phyloP scores from a whole-genome alignment of 805 yeast species.

The Candida coquimbonensis region DNA sequence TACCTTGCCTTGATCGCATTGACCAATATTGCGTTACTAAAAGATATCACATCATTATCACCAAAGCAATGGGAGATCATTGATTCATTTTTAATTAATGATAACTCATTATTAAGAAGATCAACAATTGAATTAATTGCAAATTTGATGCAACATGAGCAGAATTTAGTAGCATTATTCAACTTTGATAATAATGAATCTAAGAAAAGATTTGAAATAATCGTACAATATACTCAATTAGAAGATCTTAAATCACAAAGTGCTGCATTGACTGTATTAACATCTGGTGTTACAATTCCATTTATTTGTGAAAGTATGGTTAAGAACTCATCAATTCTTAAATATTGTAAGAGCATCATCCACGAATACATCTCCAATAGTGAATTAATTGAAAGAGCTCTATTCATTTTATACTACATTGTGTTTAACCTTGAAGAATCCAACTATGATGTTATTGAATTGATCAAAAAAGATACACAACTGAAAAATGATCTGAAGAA shows the following conservation, averaged over 20 bases:
- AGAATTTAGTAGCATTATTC: constrained; percentile 48
- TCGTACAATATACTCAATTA: constrained; percentile 34
- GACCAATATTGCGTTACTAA: constrained; percentile 51
- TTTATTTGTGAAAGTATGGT: constrained; percentile 28
- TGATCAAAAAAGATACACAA: background rate
- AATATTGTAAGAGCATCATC: constrained; percentile 21
- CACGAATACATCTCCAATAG: constrained; percentile 23
- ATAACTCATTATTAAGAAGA: constrained; percentile 43
- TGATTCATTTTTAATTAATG: constrained; percentile 36
- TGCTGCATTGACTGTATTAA: constrained; percentile 32
- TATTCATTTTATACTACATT: constrained; percentile 25
- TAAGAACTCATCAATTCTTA: constrained; percentile 19
- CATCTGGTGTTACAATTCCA: constrained; percentile 28
- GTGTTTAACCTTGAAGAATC: constrained; percentile 19
- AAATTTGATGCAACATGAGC: constrained; percentile 42
- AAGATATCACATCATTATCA: constrained; percentile 28
- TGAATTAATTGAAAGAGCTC: constrained; percentile 26
- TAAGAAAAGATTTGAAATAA: constrained; percentile 32
- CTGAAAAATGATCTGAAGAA: constrained; percentile 5
- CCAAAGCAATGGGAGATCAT: constrained; percentile 37
- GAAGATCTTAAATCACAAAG: constrained; percentile 35
- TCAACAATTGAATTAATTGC: constrained; percentile 59
- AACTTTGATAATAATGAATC: constrained; percentile 36
- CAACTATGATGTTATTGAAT: constrained; percentile 1
- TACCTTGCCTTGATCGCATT: constrained; percentile 57